Evolutionary conservation across 768 basidiomycete genomes (phyloP).

Genomic region (Cubamyces lactineus): DNA sequence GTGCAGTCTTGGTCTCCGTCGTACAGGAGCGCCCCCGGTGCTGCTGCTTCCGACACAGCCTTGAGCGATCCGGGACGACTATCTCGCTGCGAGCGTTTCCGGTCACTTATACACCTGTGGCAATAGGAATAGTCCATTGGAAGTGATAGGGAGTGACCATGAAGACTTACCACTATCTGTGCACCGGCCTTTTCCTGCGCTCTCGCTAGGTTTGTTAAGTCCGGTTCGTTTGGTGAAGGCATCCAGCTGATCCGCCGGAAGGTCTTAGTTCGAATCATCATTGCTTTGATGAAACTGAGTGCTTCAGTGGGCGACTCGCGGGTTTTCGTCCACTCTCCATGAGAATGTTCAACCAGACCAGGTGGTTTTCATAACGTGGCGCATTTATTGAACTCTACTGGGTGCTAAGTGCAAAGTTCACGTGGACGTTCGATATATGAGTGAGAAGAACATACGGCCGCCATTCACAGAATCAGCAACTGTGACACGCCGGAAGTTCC

Average conservation of each 20-base stretch:
- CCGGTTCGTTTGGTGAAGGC: background rate
- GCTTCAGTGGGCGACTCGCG: background rate
- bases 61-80: conserved; percentile 3
- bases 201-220: no score
- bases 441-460: no score
- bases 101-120: background rate
- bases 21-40: conserved; percentile 1
- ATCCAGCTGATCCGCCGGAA: conserved; percentile 4
- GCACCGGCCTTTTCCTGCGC: background rate
- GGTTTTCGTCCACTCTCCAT: background rate
- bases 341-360: no score
- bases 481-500: no score
- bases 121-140: background rate
- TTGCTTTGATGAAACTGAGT: background rate
- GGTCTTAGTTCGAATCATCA: background rate
- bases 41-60: conserved; percentile 17
- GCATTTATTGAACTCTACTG: no score
- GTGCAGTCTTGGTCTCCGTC: background rate
- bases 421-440: no score
- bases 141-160: background rate
- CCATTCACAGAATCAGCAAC: no score
- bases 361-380: no score
- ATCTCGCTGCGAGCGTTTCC: background rate
- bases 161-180: background rate
- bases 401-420: no score